These are phyloP conservation scores for Mycosphaerella sp. DNA, from an alignment of 2,329 filamentous ascomycete species.

Conservation along the genomic window DNA sequence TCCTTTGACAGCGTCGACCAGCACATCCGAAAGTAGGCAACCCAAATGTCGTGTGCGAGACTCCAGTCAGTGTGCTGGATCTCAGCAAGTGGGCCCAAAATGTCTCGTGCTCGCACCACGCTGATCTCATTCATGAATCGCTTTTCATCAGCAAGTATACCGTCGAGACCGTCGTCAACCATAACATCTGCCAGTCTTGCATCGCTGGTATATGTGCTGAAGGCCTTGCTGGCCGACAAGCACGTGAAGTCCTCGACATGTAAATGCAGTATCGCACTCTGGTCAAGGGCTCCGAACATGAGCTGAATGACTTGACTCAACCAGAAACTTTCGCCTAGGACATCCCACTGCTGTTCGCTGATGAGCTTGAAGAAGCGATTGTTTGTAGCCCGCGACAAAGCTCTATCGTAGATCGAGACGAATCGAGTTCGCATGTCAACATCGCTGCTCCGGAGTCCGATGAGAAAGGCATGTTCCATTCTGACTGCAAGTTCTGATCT, in stretches of 20 bases:
- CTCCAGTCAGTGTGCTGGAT: slow-evolving; percentile 82
- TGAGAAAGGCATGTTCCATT: slow-evolving; percentile 96
- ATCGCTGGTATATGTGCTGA: slow-evolving; percentile 67
- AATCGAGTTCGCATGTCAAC: slow-evolving; percentile 97
- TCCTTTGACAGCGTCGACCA: slow-evolving; percentile 86
- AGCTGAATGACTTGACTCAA: slow-evolving; percentile 90
- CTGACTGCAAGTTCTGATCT: slow-evolving; percentile 92
- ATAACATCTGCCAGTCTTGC: slow-evolving; percentile 57
- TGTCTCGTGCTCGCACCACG: slow-evolving; percentile 78
- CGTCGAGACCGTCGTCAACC: slow-evolving; percentile 74
- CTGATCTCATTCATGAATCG: slow-evolving; percentile 78
- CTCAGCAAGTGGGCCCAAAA: slow-evolving; percentile 84
- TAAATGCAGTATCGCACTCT: slow-evolving; percentile 69
- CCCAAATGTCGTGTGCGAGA: slow-evolving; percentile 84
- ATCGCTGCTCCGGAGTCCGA: slow-evolving; percentile 86
- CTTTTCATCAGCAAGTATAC: slow-evolving; percentile 68
- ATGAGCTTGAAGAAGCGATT: slow-evolving; percentile 85
- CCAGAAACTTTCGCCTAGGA: slow-evolving; percentile 92
- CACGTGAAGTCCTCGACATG: slow-evolving; percentile 78
- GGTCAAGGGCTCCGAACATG: slow-evolving; percentile 83
- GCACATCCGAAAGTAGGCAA: slow-evolving; percentile 81
- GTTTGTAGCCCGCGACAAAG: slow-evolving; percentile 84
- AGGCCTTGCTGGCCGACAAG: slow-evolving; percentile 66
- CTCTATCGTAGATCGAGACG: slow-evolving; percentile 92
- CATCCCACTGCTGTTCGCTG: slow-evolving; percentile 93